Percentiles rank a stretch among this genome's conserved stretches.
phyloP scores from a whole-genome alignment of 2,329 filamentous ascomycete genomes.

The Aureobasidium melanogenum region DNA sequence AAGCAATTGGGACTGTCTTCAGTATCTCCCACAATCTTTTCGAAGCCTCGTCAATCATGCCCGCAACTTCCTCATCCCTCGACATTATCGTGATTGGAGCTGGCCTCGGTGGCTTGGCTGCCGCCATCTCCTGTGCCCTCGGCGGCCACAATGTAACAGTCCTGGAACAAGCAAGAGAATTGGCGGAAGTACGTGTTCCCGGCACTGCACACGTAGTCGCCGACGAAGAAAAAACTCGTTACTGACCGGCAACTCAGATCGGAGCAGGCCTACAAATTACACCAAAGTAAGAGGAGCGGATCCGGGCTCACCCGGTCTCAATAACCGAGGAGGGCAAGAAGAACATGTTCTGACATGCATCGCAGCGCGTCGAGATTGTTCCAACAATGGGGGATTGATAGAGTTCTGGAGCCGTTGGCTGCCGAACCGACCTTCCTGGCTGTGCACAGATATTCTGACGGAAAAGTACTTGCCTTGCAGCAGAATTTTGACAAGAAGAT shows the following conservation, averaged over 20 bases:
- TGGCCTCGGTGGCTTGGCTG: slow-evolving; percentile 25
- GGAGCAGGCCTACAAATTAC: slow-evolving; percentile 48
- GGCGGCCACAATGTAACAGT: slow-evolving; percentile 26
- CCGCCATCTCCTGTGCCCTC: slow-evolving; percentile 25
- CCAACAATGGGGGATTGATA: slow-evolving; percentile 42
- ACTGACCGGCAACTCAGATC: slow-evolving; percentile 22
- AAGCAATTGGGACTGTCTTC: neutral
- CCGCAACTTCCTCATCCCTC: slow-evolving; percentile 12
- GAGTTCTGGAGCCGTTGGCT: slow-evolving; percentile 30
- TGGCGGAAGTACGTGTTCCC: slow-evolving; percentile 18
- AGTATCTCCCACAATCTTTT: neutral
- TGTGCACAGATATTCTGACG: slow-evolving; percentile 46
- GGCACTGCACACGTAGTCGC: neutral
- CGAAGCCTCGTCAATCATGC: neutral
- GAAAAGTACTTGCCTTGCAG: slow-evolving; percentile 41
- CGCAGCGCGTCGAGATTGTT: slow-evolving; percentile 41
- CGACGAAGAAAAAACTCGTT: neutral
- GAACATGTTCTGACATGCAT: neutral
- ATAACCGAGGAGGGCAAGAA: neutral
- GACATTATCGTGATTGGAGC: slow-evolving; percentile 27
- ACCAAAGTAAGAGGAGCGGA: slow-evolving; percentile 26
- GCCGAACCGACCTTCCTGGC: slow-evolving; percentile 40
- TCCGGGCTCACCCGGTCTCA: slow-evolving; percentile 14
- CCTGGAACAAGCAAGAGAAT: slow-evolving; percentile 19
- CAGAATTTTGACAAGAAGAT: slow-evolving; percentile 46